Conservation (phyloP, 345 rosid genomes). For the Erodium maritimum region DNA sequence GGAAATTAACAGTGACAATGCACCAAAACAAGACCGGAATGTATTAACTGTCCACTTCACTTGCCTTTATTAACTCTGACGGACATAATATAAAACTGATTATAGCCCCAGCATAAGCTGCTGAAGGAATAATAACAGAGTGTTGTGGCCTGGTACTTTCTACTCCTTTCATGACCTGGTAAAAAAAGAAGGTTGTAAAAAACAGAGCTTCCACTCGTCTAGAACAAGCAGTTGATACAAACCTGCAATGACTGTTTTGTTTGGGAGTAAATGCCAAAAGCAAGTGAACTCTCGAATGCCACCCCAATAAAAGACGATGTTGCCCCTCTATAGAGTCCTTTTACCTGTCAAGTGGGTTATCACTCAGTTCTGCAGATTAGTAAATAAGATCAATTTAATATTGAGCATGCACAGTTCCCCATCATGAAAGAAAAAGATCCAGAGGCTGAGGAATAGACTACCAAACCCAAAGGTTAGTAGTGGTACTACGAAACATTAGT, state of each 20-base stretch:
- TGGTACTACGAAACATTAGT: too few species aligned
- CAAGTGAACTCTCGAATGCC: slow-evolving; percentile 86
- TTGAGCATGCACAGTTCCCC: too few species aligned
- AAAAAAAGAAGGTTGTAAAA: slow-evolving; percentile 1
- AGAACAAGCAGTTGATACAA: not conserved
- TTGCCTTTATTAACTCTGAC: slow-evolving; percentile 79
- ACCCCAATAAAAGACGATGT: slow-evolving; percentile 81
- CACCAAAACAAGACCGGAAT: not conserved
- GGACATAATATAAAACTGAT: slow-evolving; percentile 85
- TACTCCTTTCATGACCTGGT: slow-evolving; percentile 36
- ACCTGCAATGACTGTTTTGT: slow-evolving; percentile 77
- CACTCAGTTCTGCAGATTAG: not conserved
- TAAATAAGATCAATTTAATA: too few species aligned
- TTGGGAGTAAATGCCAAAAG: slow-evolving; percentile 85
- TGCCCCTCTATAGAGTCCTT: slow-evolving; percentile 80
- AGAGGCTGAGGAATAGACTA: too few species aligned
- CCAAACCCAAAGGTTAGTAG: too few species aligned
- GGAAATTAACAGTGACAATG: slow-evolving; percentile 6
- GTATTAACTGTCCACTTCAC: slow-evolving; percentile 3
- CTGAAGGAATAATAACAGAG: too few species aligned
- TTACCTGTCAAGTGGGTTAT: slow-evolving; percentile 38
- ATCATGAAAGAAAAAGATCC: too few species aligned
- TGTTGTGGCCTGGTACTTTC: slow-evolving; percentile 39
- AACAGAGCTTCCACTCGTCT: too few species aligned
- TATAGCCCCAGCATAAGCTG: slow-evolving; percentile 65